These are phyloP conservation scores for Lactarius sanguifluus DNA, from an alignment of 768 basidiomycete genomes.

Conservation along the genomic window DNA sequence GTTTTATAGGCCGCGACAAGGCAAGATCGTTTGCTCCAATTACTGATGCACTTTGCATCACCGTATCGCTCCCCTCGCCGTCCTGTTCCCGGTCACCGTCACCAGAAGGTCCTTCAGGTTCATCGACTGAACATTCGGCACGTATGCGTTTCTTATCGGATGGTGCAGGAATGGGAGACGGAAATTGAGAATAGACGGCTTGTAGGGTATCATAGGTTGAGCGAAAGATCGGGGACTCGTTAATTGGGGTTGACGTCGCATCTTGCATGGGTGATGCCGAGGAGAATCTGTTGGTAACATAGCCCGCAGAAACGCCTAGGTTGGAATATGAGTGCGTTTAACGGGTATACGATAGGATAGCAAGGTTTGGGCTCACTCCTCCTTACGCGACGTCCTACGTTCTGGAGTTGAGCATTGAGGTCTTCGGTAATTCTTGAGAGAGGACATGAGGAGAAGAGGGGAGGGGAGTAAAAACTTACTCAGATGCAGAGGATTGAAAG, in stretches of 20 bases:
- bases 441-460: not conserved
- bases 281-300: constrained; percentile 37
- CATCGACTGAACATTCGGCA: constrained; percentile 19
- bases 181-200: constrained; percentile 44
- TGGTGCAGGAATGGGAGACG: constrained; percentile 33
- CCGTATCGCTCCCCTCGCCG: not conserved
- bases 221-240: constrained; percentile 43
- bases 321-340: constrained; percentile 34
- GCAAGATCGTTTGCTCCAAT: constrained; percentile 26
- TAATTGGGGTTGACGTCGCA: constrained; percentile 3
- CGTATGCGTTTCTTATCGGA: constrained; percentile 43
- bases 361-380: constrained; percentile 48
- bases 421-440: constrained; percentile 47
- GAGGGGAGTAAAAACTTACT: constrained; percentile 9
- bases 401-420: constrained; percentile 53
- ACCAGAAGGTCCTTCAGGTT: constrained; percentile 22
- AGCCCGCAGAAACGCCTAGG: constrained; percentile 62
- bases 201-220: constrained; percentile 58
- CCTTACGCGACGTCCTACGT: constrained; percentile 56
- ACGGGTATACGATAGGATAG: not conserved
- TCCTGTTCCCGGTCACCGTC: constrained; percentile 12
- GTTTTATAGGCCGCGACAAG: constrained; percentile 38
- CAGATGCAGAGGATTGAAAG: constrained; percentile 6
- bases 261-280: constrained; percentile 1
- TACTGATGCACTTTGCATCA: constrained; percentile 16